phyloP scores from a whole-genome alignment of 2,329 filamentous ascomycete species.

The Septoria petroselini region DNA sequence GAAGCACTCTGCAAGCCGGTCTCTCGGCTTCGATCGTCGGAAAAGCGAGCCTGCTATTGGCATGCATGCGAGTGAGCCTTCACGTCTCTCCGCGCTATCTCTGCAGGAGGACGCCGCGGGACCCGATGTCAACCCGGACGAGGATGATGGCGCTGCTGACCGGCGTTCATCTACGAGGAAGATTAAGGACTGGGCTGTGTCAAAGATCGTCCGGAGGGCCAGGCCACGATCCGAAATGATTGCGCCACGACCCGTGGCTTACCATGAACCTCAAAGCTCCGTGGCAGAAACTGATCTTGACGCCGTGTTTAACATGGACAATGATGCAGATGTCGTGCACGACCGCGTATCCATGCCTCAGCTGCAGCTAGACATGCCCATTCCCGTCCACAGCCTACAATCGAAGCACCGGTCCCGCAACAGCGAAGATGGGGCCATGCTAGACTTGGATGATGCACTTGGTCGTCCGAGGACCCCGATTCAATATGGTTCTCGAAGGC shows the following conservation, averaged over 20 bases:
- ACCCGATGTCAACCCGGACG: constrained; percentile 2
- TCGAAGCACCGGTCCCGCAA: constrained; percentile 16
- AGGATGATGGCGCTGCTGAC: constrained; percentile 8
- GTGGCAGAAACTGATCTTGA: constrained; percentile 37
- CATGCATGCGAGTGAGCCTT: constrained; percentile 25
- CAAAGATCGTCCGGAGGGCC: constrained; percentile 49
- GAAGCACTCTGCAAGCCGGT: constrained; percentile 61
- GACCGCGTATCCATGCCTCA: constrained; percentile 4
- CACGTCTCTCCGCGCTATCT: constrained; percentile 35
- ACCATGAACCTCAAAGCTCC: constrained; percentile 8
- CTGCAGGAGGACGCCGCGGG: constrained; percentile 31
- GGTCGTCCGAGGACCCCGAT: constrained; percentile 82
- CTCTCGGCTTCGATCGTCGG: constrained; percentile 59
- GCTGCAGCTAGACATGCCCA: constrained; percentile 11
- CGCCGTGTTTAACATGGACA: constrained; percentile 31
- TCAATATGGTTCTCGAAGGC: constrained; percentile 63
- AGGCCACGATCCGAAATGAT: constrained; percentile 20
- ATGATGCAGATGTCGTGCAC: constrained; percentile 14
- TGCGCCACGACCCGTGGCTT: background rate
- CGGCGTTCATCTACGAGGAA: constrained; percentile 54
- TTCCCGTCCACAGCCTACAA: constrained; percentile 12
- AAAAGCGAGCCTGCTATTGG: constrained; percentile 41
- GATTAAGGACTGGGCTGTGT: constrained; percentile 66
- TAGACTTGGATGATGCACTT: constrained; percentile 90
- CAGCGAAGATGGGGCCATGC: constrained; percentile 69